Evolutionary conservation across 768 basidiomycete genomes (phyloP), one percentile per base, ranked within the genome.

Genomic region (Hygrocybe coccinea): DNA sequence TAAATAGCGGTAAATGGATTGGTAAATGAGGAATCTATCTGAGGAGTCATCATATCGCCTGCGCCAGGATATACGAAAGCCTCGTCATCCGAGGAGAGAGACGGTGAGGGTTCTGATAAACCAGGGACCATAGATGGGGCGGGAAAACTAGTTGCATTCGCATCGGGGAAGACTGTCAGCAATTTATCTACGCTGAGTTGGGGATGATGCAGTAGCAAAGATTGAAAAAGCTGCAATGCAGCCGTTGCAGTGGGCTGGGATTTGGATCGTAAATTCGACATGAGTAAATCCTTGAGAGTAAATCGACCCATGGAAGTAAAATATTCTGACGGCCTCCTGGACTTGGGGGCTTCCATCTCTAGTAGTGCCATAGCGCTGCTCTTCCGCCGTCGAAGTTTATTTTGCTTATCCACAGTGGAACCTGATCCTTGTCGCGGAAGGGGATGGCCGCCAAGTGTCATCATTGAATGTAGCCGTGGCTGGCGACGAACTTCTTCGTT

Each of bases 321-420:
- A 71, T 97, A 97, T 60, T 84, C 85, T 1, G 89, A 84, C 51
- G 77, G 83, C 56, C 79, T 81, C 54, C 82, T 76, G 14, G 88
- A 83, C 12, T 82, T 82, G 1, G 89, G 87, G 1, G 85, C 85
- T 66, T 91, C 86, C 78, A 89, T 83, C 66, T 93, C 89, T 50
- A 97, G 73, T n/a, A 93, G 74, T n/a, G 81, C 74, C 89, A 95
- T 91, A 1, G 92, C 93, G 48, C 87, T 91, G 60, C 91, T 95
- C 69, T 91, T 91, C 55, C 89, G 79, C 45, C 83, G 74, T 52
- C 79, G 75, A 29, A 76, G 66, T 62, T 80, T 86, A 41, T 65
- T 70, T 21, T 76, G 71, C 51, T 71, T 78, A 59, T 78, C 76
- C 12, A 67, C 59, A 19, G 62, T 56, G 22, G 54, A 62, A 25